Base-by-base conservation (phyloP, 768 basidiomycete species). In the Leccinum broughii region DNA sequence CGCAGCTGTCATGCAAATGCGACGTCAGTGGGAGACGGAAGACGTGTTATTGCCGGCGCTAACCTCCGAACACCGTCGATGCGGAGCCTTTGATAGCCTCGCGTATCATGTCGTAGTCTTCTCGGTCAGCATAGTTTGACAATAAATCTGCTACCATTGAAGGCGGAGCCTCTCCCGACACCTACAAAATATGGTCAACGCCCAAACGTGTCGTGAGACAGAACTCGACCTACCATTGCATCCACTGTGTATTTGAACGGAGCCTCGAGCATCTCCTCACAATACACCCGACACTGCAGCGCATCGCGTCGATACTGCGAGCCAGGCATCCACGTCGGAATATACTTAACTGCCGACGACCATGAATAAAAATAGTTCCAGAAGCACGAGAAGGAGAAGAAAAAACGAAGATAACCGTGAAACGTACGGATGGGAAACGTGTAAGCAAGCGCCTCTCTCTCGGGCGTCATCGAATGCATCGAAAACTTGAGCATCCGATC, bases 191-290 rank as follows among this genome's bases (percentile, higher is more conserved):
- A n/a, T 17, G 15, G 10, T 57, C 48, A 56, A 20, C 8, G 17
- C n/a, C 28, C 8, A 3, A 22, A 20, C 7, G 6, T 35, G 30
- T 52, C 26, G 32, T 20, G 13, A 26, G 11, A 59, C 26, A 34
- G 15, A 49, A 22, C 4, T 4, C n/a, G 35, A 11, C 37, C 17
- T 5, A 53, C 48, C 39, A 54, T 41, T 15, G 56, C 54, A 2
- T 57, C 37, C 37, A 24, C 32, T 2, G 51, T 22, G 34, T 37
- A 8, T 14, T 54, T 28, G 20, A 41, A 54, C 26, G 56, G 34
- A n/a, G 44, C 39, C n/a, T 50, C 32, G 11, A 46, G 34, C 49
- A 71, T 72, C 10, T 66, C 67, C 14, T 71, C 65, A 14, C 60
- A 54, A 62, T 39, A 67, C 65, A 30, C 59, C 70, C 60, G 41